phyloP scores from a whole-genome alignment of 495 filamentous ascomycete genomes.

The Clohesyomyces aquaticus region DNA sequence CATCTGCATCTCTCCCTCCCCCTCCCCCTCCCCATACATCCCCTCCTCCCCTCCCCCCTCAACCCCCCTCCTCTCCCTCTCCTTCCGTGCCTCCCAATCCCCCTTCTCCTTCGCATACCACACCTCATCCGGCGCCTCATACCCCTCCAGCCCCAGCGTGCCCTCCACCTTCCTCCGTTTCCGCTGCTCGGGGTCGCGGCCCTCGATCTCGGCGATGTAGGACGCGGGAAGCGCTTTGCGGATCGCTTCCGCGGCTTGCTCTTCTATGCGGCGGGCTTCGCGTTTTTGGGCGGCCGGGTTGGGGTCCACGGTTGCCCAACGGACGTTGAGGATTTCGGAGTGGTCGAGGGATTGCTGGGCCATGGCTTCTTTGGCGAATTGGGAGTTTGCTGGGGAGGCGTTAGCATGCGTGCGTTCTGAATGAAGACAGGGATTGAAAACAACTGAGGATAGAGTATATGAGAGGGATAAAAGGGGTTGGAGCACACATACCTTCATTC shows the following conservation, averaged over 20 bases:
- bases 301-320: slow-evolving; percentile 96
- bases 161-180: slow-evolving; percentile 91
- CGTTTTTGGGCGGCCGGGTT: slow-evolving; percentile 94
- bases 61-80: slow-evolving; percentile 36
- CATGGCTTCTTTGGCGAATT: slow-evolving; percentile 94
- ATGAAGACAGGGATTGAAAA: no score
- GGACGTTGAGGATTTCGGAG: slow-evolving; percentile 88
- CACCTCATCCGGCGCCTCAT: slow-evolving; percentile 92
- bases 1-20: no score
- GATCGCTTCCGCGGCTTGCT: slow-evolving; percentile 97
- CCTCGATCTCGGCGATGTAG: slow-evolving; percentile 93
- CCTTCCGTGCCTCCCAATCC: slow-evolving; percentile 45
- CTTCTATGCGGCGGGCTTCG: slow-evolving; percentile 86
- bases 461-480: not conserved
- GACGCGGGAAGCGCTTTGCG: slow-evolving; percentile 85
- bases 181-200: slow-evolving; percentile 78
- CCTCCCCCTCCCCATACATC: no score
- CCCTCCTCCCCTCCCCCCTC: no score
- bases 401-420: slow-evolving; percentile 64
- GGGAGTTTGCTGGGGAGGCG: slow-evolving; percentile 72
- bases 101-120: slow-evolving; percentile 72
- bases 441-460: no score
- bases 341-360: slow-evolving; percentile 85
- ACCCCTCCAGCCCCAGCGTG: slow-evolving; percentile 84
- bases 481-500: slow-evolving; percentile 57